These are phyloP conservation scores for Paraconiothyrium sp. DNA, from an alignment of 2,329 filamentous ascomycete species.

Conservation along the genomic window DNA sequence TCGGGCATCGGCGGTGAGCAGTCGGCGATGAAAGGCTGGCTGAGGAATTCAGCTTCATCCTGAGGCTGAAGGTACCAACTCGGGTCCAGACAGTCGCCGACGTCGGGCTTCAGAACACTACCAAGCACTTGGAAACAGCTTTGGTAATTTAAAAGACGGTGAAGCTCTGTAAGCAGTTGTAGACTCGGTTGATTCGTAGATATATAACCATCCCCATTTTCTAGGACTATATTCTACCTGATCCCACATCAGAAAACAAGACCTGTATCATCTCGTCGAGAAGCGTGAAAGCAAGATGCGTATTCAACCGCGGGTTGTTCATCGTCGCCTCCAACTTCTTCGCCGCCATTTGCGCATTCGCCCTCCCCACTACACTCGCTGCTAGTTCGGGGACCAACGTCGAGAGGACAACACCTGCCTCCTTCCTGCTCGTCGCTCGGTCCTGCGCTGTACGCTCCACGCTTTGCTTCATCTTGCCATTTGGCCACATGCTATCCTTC, in stretches of 20 bases:
- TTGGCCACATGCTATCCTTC: constrained; percentile 84
- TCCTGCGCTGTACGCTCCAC: constrained; percentile 73
- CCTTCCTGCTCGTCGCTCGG: constrained; percentile 81
- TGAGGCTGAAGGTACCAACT: too few relatives aligned
- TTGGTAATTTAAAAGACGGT: too few relatives aligned
- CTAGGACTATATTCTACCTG: constrained; percentile 17
- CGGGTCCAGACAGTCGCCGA: too few relatives aligned
- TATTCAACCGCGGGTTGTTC: constrained; percentile 88
- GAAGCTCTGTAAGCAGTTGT: too few relatives aligned
- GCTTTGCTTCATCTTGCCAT: constrained; percentile 63
- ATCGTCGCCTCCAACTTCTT: constrained; percentile 88
- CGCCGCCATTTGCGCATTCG: constrained; percentile 90
- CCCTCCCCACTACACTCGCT: constrained; percentile 89
- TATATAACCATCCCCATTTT: background rate
- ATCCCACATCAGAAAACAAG: constrained; percentile 51
- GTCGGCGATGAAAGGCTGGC: too few relatives aligned
- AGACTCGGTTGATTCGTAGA: too few relatives aligned
- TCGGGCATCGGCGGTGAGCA: too few relatives aligned
- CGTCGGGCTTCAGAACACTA: too few relatives aligned
- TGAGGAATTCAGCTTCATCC: too few relatives aligned
- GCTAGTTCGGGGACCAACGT: constrained; percentile 91
- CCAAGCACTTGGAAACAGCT: background rate
- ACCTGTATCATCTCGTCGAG: constrained; percentile 59
- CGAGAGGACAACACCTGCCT: constrained; percentile 88
- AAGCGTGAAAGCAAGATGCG: constrained; percentile 60